Evolutionary conservation across 2,329 filamentous ascomycete species (phyloP), one percentile per base, ranked within the genome.

Genomic region (Teratosphaeria epicoccoides): DNA sequence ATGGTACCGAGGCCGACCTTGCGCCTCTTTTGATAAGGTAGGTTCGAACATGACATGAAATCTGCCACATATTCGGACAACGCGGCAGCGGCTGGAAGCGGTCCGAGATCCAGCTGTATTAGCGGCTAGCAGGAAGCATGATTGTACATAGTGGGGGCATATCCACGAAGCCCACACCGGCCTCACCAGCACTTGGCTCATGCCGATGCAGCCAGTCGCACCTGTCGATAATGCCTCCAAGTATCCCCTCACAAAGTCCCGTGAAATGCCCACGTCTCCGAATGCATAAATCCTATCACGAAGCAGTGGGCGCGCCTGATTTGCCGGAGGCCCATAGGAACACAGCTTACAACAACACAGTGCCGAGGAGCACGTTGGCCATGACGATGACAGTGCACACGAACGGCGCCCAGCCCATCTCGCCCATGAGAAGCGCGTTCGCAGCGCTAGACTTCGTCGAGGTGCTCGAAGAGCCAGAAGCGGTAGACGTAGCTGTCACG

Each of bases 351-450:
- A 40, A 17, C 14, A 40, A 17, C n/a, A 17, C 33, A 7, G 33
- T 40, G 33, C 33, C 33, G 33, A 40, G 14, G 10, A 40, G 33
- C 33, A 40, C 33, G 17, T 40, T 40, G 14, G n/a, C 14, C 33
- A 40, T 40, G 33, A 81, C 74, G 23, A 78, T 70, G 43, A 74
- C 64, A 49, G 73, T 73, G 61, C 76, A 77, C 24, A 78, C 63
- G 48, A 79, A 61, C 50, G 79, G 77, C 57, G 73, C 73, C 49
- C 77, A 58, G 49, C 70, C 68, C 54, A 77, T 65, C 56, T 74
- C 73, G 37, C 73, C 70, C 48, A 69, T 63, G 49, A 67, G 66
- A 43, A 78, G 57, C 47, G 69, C 64, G 37, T 69, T 64, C 49
- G 74, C 76, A 52, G 74, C 76, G 48, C 70, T 71, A 47, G 66